phyloP scores from a whole-genome alignment of 495 filamentous ascomycete genomes.

The Lasiosphaeria ovina region DNA sequence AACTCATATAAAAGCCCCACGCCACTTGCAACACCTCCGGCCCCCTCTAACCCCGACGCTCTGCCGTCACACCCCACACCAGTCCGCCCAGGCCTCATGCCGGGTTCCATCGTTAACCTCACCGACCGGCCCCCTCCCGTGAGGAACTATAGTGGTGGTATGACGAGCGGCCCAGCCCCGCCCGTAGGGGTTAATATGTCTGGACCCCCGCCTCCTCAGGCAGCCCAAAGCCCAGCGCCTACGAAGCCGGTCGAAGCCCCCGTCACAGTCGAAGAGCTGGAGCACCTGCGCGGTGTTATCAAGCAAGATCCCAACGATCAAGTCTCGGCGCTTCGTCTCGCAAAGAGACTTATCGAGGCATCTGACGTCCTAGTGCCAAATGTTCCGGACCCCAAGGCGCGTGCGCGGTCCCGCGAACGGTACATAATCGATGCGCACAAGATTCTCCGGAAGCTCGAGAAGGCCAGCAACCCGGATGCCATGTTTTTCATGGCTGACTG shows the following conservation, averaged over 20 bases:
- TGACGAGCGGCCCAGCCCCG: slow-evolving; percentile 5
- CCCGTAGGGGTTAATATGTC: neutral
- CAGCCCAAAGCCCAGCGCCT: slow-evolving; percentile 11
- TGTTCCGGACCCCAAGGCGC: slow-evolving; percentile 71
- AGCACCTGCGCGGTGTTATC: slow-evolving; percentile 64
- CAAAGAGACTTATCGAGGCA: slow-evolving; percentile 85
- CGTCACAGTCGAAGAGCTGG: slow-evolving; percentile 76
- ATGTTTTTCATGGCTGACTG: slow-evolving; percentile 94
- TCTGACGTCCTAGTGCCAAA: slow-evolving; percentile 69
- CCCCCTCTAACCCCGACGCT: slow-evolving; percentile 47
- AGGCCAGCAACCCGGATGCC: slow-evolving; percentile 66
- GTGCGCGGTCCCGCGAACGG: slow-evolving; percentile 74
- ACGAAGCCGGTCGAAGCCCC: slow-evolving; percentile 45
- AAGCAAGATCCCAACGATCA: slow-evolving; percentile 70
- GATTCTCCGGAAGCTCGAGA: slow-evolving; percentile 80
- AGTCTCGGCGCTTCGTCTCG: slow-evolving; percentile 66
- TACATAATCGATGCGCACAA: slow-evolving; percentile 86
- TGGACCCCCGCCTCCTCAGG: slow-evolving; percentile 9
- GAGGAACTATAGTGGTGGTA: slow-evolving; percentile 62
- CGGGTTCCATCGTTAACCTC: slow-evolving; percentile 50
- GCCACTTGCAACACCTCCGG: slow-evolving; percentile 27
- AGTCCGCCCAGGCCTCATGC: slow-evolving; percentile 71
- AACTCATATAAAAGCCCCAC: slow-evolving; percentile 29
- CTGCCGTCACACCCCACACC: slow-evolving; percentile 78
- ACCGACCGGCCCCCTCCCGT: slow-evolving; percentile 64